Evolutionary conservation across 202 grass and related monocot species (phyloP), one percentile per base, ranked within the genome.

Genomic region (Dendrocalamus latiflorus): DNA sequence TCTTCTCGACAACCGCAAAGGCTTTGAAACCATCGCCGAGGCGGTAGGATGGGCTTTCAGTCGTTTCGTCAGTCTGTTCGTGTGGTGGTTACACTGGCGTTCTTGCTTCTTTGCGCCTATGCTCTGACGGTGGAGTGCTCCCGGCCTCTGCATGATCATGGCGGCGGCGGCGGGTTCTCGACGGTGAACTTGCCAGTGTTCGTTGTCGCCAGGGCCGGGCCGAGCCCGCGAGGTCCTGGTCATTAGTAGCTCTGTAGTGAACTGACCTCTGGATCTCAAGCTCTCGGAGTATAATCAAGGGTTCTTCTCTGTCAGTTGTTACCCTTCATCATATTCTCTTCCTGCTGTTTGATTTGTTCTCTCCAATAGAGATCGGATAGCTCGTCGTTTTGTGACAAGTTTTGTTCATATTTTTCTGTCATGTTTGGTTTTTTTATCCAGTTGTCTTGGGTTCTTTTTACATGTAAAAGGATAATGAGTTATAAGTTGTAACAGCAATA

Each of bases 31-130:
- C 22, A 17, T 10, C 76, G 41, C 24, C 68, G 10, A 3, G 20
- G 72, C 1, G 13, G 17, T 22, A 12, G 43, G 36, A 79, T 86
- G 88, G 69, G 79, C 8, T 55, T 75, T 3, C 30, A 17, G 65
- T 4, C 36, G 43, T 22, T 30, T 33, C 58, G 4, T 42, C 70
- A n/a, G 64, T 34, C 43, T 38, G 8, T 71, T 59, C 80, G 30
- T 28, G 6, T 25, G 60, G 75, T 45, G 84, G 2, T 50, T 0
- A 47, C 18, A 1, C 1, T 71, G 37, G n/a, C 69, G 74, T 5
- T 94, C 65, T n/a, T 94, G 78, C 84, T 94, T 9, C 55, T 94
- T 6, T 94, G 81, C 55, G 58, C n/a, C n/a, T n/a, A n/a, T n/a
- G n/a, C n/a, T n/a, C n/a, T 88, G 38, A 36, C 55, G 6, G 87